A percentile compares a stretch with the other conserved stretches of the same genome.
Evolutionary conservation across 176 grass and related monocot genomes (phyloP).

Genomic region (Phoenix roebelenii): DNA sequence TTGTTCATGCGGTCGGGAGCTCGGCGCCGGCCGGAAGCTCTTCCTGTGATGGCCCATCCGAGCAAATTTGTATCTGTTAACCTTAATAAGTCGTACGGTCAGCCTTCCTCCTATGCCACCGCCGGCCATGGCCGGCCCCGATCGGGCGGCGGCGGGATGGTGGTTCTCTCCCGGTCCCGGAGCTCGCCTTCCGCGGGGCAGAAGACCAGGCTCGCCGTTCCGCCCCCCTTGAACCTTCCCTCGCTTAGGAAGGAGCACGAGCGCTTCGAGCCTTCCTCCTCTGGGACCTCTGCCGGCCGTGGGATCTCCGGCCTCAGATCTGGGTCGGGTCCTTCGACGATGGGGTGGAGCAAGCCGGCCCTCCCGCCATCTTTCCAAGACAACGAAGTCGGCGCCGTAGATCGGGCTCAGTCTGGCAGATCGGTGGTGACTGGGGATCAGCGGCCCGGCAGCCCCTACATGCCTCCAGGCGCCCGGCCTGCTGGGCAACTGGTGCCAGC

Average conservation of each 20-base stretch:
- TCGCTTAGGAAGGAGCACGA: slow-evolving; percentile 94
- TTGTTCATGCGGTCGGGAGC: no score
- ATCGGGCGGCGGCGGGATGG: slow-evolving; percentile 50
- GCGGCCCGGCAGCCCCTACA: slow-evolving; percentile 21
- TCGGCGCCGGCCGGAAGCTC: background rate
- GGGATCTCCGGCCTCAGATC: slow-evolving; percentile 26
- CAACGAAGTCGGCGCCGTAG: slow-evolving; percentile 2
- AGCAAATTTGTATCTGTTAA: slow-evolving; percentile 85
- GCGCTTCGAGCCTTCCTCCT: slow-evolving; percentile 54
- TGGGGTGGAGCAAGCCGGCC: slow-evolving; percentile 74
- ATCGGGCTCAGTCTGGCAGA: slow-evolving; percentile 7
- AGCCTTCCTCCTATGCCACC: slow-evolving; percentile 21
- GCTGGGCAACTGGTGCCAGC: slow-evolving; percentile 10
- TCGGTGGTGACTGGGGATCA: background rate
- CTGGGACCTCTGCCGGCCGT: slow-evolving; percentile 20
- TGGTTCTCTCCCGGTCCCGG: slow-evolving; percentile 67
- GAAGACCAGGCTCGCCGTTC: slow-evolving; percentile 85
- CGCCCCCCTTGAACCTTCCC: slow-evolving; percentile 86
- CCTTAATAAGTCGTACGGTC: slow-evolving; percentile 76
- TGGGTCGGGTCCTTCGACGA: slow-evolving; percentile 37
- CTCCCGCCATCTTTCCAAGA: background rate
- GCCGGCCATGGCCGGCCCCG: slow-evolving; percentile 30
- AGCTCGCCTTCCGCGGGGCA: slow-evolving; percentile 19
- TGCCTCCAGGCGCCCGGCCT: slow-evolving; percentile 17
- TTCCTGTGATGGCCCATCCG: slow-evolving; percentile 56